Evolutionary conservation across 768 basidiomycete species (phyloP).

Genomic region (Leccinum subtestaceum): DNA sequence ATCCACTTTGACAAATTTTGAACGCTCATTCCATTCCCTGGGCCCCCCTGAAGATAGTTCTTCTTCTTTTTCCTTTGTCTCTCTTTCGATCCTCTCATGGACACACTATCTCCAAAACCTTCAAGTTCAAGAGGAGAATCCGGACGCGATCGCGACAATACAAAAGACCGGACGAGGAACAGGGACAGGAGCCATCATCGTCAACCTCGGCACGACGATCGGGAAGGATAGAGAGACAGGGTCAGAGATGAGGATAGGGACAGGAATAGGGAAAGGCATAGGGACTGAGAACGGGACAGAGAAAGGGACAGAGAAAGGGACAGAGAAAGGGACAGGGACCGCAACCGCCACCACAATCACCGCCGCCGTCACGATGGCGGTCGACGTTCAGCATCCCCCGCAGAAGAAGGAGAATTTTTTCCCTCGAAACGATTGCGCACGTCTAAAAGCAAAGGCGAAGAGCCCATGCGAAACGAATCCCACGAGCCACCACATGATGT

Average conservation of each 20-base stretch:
- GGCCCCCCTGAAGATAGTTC: too few relatives aligned
- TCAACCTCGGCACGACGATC: slow-evolving; percentile 10
- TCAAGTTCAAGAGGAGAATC: slow-evolving; percentile 7
- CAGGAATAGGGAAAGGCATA: slow-evolving; percentile 1
- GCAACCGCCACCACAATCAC: slow-evolving; percentile 1
- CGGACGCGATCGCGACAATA: slow-evolving; percentile 15
- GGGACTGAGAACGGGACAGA: not conserved
- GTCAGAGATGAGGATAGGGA: slow-evolving; percentile 5
- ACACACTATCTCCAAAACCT: slow-evolving; percentile 8
- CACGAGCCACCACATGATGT: too few relatives aligned
- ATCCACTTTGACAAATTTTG: too few relatives aligned
- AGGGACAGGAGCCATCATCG: slow-evolving; percentile 5
- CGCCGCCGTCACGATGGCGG: slow-evolving; percentile 1
- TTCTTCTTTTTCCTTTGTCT: too few relatives aligned
- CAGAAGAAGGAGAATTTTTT: not conserved
- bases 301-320: not conserved
- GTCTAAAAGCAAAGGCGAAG: slow-evolving; percentile 8
- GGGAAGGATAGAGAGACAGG: slow-evolving; percentile 3
- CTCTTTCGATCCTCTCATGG: too few relatives aligned
- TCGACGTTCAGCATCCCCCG: slow-evolving; percentile 19
- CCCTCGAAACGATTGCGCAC: slow-evolving; percentile 19
- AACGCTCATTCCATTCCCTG: too few relatives aligned
- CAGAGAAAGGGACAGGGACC: not conserved
- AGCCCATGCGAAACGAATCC: too few relatives aligned
- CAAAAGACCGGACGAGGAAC: slow-evolving; percentile 5